phyloP scores from a whole-genome alignment of 148 eudicot genomes.

The Cornus controversa region DNA sequence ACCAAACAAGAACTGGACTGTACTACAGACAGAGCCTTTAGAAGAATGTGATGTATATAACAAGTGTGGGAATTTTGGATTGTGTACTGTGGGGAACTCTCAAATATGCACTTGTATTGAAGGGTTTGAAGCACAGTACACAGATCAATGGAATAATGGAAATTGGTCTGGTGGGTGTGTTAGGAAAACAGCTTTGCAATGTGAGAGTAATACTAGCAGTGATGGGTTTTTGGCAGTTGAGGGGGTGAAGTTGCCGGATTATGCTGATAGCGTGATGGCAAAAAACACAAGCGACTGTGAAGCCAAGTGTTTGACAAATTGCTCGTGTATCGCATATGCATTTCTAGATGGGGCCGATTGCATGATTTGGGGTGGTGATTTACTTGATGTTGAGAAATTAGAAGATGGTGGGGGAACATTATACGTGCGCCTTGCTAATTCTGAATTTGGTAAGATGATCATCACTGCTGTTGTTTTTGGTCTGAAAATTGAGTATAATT shows the following conservation, averaged over 20 bases:
- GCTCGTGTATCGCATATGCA: slow-evolving; percentile 52
- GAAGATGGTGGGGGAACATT: slow-evolving; percentile 29
- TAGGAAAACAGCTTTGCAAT: slow-evolving; percentile 31
- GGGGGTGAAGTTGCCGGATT: slow-evolving; percentile 47
- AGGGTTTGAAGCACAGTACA: slow-evolving; percentile 37
- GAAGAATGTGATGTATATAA: slow-evolving; percentile 40
- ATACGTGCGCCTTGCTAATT: slow-evolving; percentile 35
- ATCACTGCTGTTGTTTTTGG: not conserved
- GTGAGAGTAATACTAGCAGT: slow-evolving; percentile 17
- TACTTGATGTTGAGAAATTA: slow-evolving; percentile 40
- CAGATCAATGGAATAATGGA: slow-evolving; percentile 38
- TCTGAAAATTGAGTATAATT: not conserved
- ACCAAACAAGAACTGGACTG: not conserved
- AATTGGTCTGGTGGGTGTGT: slow-evolving; percentile 54
- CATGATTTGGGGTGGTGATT: slow-evolving; percentile 35
- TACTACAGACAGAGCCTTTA: slow-evolving; percentile 7
- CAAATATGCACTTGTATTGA: slow-evolving; percentile 45
- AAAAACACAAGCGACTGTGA: slow-evolving; percentile 29
- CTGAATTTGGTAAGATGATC: slow-evolving; percentile 38
- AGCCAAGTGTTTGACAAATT: slow-evolving; percentile 35
- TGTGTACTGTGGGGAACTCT: slow-evolving; percentile 21
- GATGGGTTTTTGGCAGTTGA: slow-evolving; percentile 43
- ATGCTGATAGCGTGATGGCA: slow-evolving; percentile 18
- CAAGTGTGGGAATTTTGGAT: slow-evolving; percentile 47
- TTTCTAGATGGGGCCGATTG: slow-evolving; percentile 33